A percentile compares a stretch with the other conserved stretches of the same genome.
Evolutionary conservation across 352 stramenopile genomes (phyloP).

Genomic region (Globisporangium lucens): DNA sequence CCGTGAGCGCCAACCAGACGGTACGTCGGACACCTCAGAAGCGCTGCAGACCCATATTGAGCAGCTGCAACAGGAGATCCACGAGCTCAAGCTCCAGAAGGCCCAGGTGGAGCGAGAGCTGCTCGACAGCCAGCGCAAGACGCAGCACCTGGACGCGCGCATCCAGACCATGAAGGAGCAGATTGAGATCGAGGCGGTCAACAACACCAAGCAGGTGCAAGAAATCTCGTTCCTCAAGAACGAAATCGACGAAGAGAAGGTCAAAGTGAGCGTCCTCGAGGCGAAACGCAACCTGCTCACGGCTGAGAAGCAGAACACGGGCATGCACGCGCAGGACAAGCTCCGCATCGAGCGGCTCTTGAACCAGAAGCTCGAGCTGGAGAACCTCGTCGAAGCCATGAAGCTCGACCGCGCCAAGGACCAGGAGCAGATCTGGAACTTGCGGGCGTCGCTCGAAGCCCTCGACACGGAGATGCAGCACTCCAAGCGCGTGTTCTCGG

Average conservation of each 20-base stretch:
- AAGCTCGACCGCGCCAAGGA: conserved; percentile 56
- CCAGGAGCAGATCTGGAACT: conserved; percentile 70
- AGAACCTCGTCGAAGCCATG: conserved; percentile 53
- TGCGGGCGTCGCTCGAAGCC: conserved; percentile 58
- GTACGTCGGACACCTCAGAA: conserved; percentile 14
- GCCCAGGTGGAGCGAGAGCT: conserved; percentile 44
- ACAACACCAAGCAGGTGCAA: conserved; percentile 29
- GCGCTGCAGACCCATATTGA: conserved; percentile 31
- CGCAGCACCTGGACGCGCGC: conserved; percentile 45
- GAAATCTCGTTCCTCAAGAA: conserved; percentile 38
- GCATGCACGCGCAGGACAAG: conserved; percentile 78
- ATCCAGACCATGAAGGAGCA: conserved; percentile 69
- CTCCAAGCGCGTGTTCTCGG: conserved; percentile 74
- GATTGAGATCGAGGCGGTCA: conserved; percentile 52
- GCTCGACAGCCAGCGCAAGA: conserved; percentile 37
- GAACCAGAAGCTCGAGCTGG: conserved; percentile 77
- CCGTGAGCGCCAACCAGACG: conserved; percentile 29
- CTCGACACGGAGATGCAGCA: conserved; percentile 79
- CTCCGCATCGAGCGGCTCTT: conserved; percentile 70
- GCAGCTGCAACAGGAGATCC: conserved; percentile 25
- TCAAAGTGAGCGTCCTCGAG: conserved; percentile 59
- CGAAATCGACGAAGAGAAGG: conserved; percentile 54
- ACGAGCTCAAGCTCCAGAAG: conserved; percentile 36
- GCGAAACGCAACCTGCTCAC: conserved; percentile 63
- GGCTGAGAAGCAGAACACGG: conserved; percentile 71